Base-by-base conservation (phyloP, 129 eudicot genomes). In the Escallonia herrerae region DNA sequence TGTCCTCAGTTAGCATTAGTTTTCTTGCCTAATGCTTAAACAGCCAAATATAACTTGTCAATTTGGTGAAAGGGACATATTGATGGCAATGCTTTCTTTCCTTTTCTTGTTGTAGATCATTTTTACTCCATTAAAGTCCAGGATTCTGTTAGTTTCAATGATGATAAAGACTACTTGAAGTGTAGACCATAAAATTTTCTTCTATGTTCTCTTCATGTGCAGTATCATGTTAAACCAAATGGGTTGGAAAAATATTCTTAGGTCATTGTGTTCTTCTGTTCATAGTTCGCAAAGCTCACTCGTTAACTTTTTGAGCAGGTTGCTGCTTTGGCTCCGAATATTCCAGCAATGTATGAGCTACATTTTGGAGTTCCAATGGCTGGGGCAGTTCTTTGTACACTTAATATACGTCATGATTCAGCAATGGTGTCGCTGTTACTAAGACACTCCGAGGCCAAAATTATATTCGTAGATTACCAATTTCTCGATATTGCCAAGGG, bases 331-430 rank as follows among this genome's bases (percentile, higher is more conserved):
- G 80, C 81, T 41, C 89, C 89, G 14, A 83, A 83, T 59, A 46
- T 76, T 56, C 84, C 84, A 6, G 82, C 78, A 7, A 76, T 83
- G 82, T 83, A 79, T 14, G 89, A 83, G 75, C 57, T 77, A 54
- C 82, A 77, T 60, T 81, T 81, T 69, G 86, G 73, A 50, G 86
- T 81, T 70, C 77, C 84, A 33, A 76, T 83, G 88, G 82, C 89
- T 0, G 84, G 89, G 14, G 89, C 75, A 13, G 77, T 79, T 72
- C 74, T 83, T 41, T 79, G 82, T 65, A 70, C 82, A 7, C 68
- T 83, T 15, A 83, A 83, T 57, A 73, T 58, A 2, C 84, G 80
- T 11, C 82, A 61, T 49, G 77, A 79, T 67, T 68, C 89, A 15
- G 56, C 76, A 65, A 76, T 70, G 68, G 76, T 80, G 45, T 65